phyloP scores from a whole-genome alignment of 306 rosid genomes.

The Castanea sativa region DNA sequence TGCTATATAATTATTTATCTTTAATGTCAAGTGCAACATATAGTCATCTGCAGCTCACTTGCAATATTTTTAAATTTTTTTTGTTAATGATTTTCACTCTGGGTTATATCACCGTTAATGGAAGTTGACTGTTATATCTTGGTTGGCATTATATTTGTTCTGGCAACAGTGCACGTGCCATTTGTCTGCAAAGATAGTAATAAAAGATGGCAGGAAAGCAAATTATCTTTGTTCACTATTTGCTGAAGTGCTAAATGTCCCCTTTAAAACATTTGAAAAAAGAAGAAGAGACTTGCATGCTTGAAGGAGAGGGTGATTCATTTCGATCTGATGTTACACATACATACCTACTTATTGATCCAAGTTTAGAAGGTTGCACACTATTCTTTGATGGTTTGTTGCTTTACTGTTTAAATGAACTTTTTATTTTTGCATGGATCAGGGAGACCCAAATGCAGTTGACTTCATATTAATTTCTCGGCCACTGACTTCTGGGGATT shows the following conservation, averaged over 20 bases:
- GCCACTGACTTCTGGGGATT: conserved; percentile 45
- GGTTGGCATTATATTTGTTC: not conserved
- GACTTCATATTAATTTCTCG: conserved; percentile 82
- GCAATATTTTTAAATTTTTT: too few species aligned
- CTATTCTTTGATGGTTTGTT: not conserved
- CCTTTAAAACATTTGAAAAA: not conserved
- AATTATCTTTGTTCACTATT: not conserved
- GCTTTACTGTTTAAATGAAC: conserved; percentile 10
- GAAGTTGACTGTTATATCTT: not conserved
- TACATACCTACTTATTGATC: not conserved
- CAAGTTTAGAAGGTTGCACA: not conserved
- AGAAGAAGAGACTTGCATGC: not conserved
- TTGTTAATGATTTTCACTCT: not conserved
- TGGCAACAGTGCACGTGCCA: not conserved
- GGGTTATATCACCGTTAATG: not conserved
- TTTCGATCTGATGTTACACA: not conserved
- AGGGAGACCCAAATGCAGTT: conserved; percentile 59
- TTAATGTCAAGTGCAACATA: not conserved
- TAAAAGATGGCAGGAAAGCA: not conserved
- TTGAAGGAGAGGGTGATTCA: not conserved
- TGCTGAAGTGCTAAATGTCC: not conserved
- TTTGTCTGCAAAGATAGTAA: not conserved
- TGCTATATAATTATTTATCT: conserved; percentile 4
- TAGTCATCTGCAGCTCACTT: not conserved
- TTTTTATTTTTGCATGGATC: conserved; percentile 34